These are phyloP conservation scores for Thecaphora thlaspeos DNA, from an alignment of 1,284 basidiomycete genomes.

Conservation along the genomic window DNA sequence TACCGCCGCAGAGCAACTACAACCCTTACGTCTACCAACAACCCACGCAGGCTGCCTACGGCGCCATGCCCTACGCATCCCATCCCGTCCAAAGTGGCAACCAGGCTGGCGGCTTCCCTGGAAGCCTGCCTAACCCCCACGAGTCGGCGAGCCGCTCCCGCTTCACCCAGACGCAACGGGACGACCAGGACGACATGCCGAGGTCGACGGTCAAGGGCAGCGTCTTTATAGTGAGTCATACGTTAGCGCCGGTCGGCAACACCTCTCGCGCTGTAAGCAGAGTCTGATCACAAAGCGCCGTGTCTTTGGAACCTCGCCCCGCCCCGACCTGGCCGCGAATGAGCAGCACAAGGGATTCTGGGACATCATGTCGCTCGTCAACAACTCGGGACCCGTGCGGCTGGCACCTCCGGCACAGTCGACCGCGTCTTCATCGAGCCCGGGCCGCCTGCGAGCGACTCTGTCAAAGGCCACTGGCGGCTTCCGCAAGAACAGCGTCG, in stretches of 20 bases:
- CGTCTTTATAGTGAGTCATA: conserved; percentile 43
- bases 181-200: conserved; percentile 16
- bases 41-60: background rate
- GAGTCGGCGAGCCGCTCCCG: conserved; percentile 30
- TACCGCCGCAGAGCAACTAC: background rate
- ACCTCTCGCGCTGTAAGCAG: background rate
- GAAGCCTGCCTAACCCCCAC: conserved; percentile 27
- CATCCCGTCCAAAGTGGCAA: background rate
- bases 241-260: too few relatives aligned
- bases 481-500: conserved; percentile 22
- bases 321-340: background rate
- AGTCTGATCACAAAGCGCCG: too few relatives aligned
- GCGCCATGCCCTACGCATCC: conserved; percentile 2
- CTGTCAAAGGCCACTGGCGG: conserved; percentile 41
- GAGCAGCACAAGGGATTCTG: conserved; percentile 48
- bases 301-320: background rate
- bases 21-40: background rate
- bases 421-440: conserved; percentile 19
- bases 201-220: conserved; percentile 36
- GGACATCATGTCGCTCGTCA: conserved; percentile 50
- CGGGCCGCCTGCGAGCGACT: conserved; percentile 20
- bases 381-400: conserved; percentile 14
- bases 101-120: conserved; percentile 24
- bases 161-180: conserved; percentile 12
- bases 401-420: conserved; percentile 6